These are phyloP conservation scores for Serendipita vermifera DNA, from an alignment of 768 basidiomycete genomes.

Conservation along the genomic window DNA sequence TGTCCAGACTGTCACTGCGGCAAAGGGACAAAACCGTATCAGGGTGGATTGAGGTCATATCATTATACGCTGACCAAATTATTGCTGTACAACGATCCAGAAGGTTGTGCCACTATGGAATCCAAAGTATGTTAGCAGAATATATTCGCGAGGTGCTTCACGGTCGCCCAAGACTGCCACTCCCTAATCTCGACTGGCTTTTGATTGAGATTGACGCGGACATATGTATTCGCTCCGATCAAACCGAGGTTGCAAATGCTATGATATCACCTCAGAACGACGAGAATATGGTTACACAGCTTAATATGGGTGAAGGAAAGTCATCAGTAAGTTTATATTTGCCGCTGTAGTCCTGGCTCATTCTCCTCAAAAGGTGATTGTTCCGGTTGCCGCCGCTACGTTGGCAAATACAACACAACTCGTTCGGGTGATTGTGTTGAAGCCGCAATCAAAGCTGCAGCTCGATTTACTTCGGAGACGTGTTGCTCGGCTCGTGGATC, in stretches of 20 bases:
- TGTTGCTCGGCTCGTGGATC: slow-evolving; percentile 33
- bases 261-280: slow-evolving; percentile 33
- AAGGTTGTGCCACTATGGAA: background rate
- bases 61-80: background rate
- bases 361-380: slow-evolving; percentile 23
- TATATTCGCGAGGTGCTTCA: too few species aligned
- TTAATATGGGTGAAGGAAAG: slow-evolving; percentile 50
- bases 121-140: too few species aligned
- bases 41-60: background rate
- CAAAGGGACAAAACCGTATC: background rate
- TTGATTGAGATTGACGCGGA: slow-evolving; percentile 35
- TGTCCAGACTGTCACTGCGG: too few species aligned
- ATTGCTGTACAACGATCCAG: background rate
- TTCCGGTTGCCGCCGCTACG: slow-evolving; percentile 30
- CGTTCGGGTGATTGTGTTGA: slow-evolving; percentile 38
- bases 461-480: slow-evolving; percentile 35
- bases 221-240: slow-evolving; percentile 32
- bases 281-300: slow-evolving; percentile 32
- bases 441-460: slow-evolving; percentile 35
- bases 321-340: slow-evolving; percentile 24
- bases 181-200: too few species aligned
- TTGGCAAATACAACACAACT: slow-evolving; percentile 34
- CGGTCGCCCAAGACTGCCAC: too few species aligned
- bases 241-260: slow-evolving; percentile 30
- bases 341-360: too few species aligned